Base-by-base conservation (phyloP, 2,329 filamentous ascomycete genomes). In the Cladophialophora psammophila region DNA sequence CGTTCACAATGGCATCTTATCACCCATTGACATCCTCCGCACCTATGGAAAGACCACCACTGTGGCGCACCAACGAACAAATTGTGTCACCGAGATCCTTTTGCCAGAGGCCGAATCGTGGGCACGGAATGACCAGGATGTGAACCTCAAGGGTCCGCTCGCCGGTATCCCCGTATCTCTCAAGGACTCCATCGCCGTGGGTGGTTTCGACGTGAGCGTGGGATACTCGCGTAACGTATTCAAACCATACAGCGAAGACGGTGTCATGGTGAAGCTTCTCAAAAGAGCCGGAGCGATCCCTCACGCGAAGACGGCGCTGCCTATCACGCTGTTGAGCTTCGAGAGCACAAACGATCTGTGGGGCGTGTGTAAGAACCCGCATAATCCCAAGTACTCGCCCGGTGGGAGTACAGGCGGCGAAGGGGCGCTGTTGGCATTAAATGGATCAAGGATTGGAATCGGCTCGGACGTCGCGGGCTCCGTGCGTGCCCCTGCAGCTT, bases 391-490 rank as follows among this genome's bases (percentile, higher is more conserved):
- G 45, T 97, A 96, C 81, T 93, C 91, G 0, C 93, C 94, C 0
- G 94, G 94, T 26, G 94, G 94, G 18, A 95, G 91, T 0, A 96
- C 93, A 3, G 93, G 91, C 50, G 93, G 91, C 69, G 94, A 97
- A 79, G 87, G 87, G 5, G 93, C 94, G 0, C 81, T 97, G 2
- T 82, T 97, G 3, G 94, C 94, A 1, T 86, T 93, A 56, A 91
- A 91, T 38, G 90, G 89, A 42, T 93, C 92, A 54, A 86, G 93
- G 45, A 96, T 97, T 67, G 94, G 94, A 48, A 90, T 97, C 71
- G 94, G 94, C 9, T 94, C 91, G 56, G 94, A 97, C 78, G 93
- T 97, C 15, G 94, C 93, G 13, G 94, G 94, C 35, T 95, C 91
- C 15, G 93, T 97, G 5, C 87, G 94, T 60, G 90, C 87, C 1